Conservation (phyloP, 2,329 filamentous ascomycete species). For the Neodidymelliopsis sp. region DNA sequence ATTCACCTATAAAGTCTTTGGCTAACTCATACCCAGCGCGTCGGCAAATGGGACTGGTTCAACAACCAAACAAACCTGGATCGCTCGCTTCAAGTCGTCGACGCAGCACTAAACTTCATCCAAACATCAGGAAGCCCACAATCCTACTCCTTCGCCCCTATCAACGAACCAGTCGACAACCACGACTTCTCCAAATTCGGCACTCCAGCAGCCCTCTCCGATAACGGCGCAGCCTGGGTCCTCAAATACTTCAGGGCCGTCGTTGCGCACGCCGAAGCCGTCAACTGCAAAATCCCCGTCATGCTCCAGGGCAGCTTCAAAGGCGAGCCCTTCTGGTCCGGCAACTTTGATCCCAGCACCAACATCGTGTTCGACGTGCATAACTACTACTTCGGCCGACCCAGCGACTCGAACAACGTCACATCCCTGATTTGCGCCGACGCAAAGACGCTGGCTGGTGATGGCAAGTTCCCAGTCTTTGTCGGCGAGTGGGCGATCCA, state of each 20-base stretch:
- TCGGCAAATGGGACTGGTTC: conserved; percentile 47
- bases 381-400: conserved; percentile 34
- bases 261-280: conserved; percentile 19
- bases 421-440: conserved; percentile 24
- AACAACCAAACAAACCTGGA: conserved; percentile 45
- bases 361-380: conserved; percentile 37
- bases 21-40: conserved; percentile 1
- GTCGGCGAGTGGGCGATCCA: conserved; percentile 49
- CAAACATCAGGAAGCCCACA: conserved; percentile 35
- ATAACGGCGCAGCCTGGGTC: conserved; percentile 41
- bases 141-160: conserved; percentile 46
- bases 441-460: conserved; percentile 18
- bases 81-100: conserved; percentile 43
- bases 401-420: conserved; percentile 22
- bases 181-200: conserved; percentile 42
- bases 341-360: conserved; percentile 6
- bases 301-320: conserved; percentile 30
- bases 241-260: conserved; percentile 42
- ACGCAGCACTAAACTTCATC: conserved; percentile 45
- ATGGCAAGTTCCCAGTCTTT: conserved; percentile 35
- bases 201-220: conserved; percentile 39
- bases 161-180: conserved; percentile 51
- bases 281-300: conserved; percentile 24
- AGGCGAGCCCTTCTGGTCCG: conserved; percentile 30
- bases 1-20: no score